These are phyloP conservation scores for Litsea cubeba DNA, from an alignment of 164 flowering plant species.

Conservation along the genomic window DNA sequence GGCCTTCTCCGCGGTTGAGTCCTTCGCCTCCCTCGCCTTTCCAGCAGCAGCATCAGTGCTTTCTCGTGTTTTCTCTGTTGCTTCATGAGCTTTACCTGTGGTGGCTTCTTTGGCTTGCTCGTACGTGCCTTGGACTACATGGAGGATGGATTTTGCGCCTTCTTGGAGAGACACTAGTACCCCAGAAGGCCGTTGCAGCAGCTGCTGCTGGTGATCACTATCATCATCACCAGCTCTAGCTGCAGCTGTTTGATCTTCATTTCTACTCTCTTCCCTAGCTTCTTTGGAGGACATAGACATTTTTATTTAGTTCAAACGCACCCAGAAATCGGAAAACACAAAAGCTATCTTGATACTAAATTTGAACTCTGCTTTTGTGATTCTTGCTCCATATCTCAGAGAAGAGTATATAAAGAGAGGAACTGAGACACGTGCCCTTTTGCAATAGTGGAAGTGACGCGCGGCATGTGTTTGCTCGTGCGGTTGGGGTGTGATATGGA, in stretches of 20 bases:
- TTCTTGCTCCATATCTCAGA: not conserved
- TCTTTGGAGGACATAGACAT: slow-evolving; percentile 10
- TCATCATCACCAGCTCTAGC: not conserved
- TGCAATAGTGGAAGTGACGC: not conserved
- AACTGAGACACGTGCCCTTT: not conserved
- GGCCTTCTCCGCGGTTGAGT: slow-evolving; percentile 15
- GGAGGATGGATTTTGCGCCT: slow-evolving; percentile 23
- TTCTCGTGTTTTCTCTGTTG: slow-evolving; percentile 16
- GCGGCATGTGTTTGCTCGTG: not conserved
- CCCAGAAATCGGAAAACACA: too few species aligned
- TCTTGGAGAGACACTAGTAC: slow-evolving; percentile 13
- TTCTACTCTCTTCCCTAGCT: slow-evolving; percentile 11
- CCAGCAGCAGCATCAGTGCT: slow-evolving; percentile 25
- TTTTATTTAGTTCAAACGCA: not conserved
- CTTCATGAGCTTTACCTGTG: slow-evolving; percentile 24
- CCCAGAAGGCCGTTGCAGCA: slow-evolving; percentile 7
- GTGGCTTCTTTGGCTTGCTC: slow-evolving; percentile 58
- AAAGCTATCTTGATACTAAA: too few species aligned
- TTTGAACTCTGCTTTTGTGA: too few species aligned
- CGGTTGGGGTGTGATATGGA: too few species aligned
- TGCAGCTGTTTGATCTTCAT: not conserved
- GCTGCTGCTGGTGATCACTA: not conserved
- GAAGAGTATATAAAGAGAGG: not conserved
- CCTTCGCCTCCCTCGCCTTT: slow-evolving; percentile 30
- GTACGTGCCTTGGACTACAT: slow-evolving; percentile 40